phyloP scores from a whole-genome alignment of 139 green algal species.

The Pleodorina starrii region DNA sequence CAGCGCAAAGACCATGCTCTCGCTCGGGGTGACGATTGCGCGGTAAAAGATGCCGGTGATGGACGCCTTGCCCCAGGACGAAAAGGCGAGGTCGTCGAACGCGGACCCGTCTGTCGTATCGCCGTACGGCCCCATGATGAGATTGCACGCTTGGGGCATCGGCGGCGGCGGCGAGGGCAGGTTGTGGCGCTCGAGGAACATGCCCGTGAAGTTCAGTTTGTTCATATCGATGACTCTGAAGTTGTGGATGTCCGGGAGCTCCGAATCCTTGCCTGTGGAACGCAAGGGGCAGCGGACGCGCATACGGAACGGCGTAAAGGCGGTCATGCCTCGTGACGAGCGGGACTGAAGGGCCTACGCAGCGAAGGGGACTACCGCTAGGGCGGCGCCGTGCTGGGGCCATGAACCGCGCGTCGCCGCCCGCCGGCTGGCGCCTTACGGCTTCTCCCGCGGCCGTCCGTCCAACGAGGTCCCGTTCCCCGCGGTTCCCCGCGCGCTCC shows the following conservation, averaged over 20 bases:
- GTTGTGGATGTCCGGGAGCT: constrained; percentile 1
- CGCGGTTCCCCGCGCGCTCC: too few species aligned
- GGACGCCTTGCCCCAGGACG: not conserved
- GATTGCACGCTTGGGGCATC: not conserved
- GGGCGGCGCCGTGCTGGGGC: too few species aligned
- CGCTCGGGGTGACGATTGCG: not conserved
- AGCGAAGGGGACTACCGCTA: too few species aligned
- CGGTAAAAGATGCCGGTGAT: not conserved
- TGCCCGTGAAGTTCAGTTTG: not conserved
- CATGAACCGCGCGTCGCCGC: too few species aligned
- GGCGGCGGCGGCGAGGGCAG: not conserved
- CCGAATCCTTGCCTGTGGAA: not conserved
- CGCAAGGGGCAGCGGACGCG: too few species aligned
- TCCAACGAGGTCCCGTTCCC: too few species aligned
- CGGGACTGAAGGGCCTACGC: too few species aligned
- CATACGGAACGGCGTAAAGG: too few species aligned
- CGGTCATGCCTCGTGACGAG: too few species aligned
- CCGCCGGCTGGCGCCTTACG: too few species aligned
- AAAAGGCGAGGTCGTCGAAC: not conserved
- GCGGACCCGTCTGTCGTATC: not conserved
- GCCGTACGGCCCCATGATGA: constrained; percentile 20
- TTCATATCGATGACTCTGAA: constrained; percentile 17
- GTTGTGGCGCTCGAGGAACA: not conserved
- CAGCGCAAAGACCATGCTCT: not conserved
- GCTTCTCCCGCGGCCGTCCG: too few species aligned